Evolutionary conservation across 345 rosid genomes (phyloP).

Genomic region (Brassica napus): Da-Ae NC_063436.1:1672001-1672500

Average conservation of each 20-base stretch:
- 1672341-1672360: neutral
- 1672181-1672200: neutral
- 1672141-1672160: slow-evolving; percentile 28
- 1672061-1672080: slow-evolving; percentile 63
- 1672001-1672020: slow-evolving; percentile 32
- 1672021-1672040: neutral
- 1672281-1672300: neutral
- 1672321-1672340: neutral
- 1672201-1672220: slow-evolving; percentile 11
- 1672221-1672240: neutral
- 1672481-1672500: neutral
- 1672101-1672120: slow-evolving; percentile 96
- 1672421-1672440: neutral
- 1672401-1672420: neutral
- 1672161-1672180: slow-evolving; percentile 33
- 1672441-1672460: neutral
- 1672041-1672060: slow-evolving; percentile 24
- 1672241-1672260: slow-evolving; percentile 22
- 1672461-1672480: neutral
- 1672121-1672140: slow-evolving; percentile 87
- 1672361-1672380: neutral
- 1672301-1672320: neutral
- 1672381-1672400: neutral
- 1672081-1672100: slow-evolving; percentile 79
- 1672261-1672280: slow-evolving; percentile 2